Conservation (phyloP, 2,329 filamentous ascomycete species). For the Tolypocladium paradoxum region DNA sequence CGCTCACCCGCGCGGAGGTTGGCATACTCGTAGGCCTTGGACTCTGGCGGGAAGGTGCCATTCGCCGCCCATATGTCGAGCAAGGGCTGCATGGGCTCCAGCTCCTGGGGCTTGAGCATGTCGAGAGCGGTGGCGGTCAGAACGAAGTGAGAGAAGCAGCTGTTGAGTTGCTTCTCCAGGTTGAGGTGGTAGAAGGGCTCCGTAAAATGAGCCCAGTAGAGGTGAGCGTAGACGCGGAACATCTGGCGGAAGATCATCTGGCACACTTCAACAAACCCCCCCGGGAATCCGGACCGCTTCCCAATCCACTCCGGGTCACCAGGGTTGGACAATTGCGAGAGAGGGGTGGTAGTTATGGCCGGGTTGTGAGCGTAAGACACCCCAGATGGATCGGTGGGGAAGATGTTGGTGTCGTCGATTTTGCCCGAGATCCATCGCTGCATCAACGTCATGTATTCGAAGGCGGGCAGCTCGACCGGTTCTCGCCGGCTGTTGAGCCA, state of each 20-base stretch:
- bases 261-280: conserved; percentile 80
- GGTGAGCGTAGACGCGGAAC: conserved; percentile 95
- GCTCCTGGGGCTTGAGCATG: conserved; percentile 78
- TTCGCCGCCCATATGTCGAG: conserved; percentile 88
- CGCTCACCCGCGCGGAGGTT: conserved; percentile 50
- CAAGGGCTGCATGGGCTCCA: conserved; percentile 91
- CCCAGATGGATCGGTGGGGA: conserved; percentile 72
- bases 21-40: conserved; percentile 55
- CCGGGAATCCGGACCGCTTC: conserved; percentile 85
- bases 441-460: conserved; percentile 89
- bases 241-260: conserved; percentile 95
- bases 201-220: conserved; percentile 93
- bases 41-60: conserved; percentile 72
- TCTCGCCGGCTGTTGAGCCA: conserved; percentile 85
- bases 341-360: conserved; percentile 44
- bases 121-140: conserved; percentile 70
- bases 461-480: conserved; percentile 84
- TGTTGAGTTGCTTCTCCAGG: conserved; percentile 72
- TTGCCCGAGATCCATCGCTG: conserved; percentile 97
- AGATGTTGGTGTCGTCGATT: conserved; percentile 80
- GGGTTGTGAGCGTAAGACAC: conserved; percentile 57
- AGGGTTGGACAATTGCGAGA: conserved; percentile 50
- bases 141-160: conserved; percentile 78
- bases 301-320: conserved; percentile 70
- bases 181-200: conserved; percentile 78